Conservation (phyloP, 805 yeast species). For the Cyberlindnera maclurae region DNA sequence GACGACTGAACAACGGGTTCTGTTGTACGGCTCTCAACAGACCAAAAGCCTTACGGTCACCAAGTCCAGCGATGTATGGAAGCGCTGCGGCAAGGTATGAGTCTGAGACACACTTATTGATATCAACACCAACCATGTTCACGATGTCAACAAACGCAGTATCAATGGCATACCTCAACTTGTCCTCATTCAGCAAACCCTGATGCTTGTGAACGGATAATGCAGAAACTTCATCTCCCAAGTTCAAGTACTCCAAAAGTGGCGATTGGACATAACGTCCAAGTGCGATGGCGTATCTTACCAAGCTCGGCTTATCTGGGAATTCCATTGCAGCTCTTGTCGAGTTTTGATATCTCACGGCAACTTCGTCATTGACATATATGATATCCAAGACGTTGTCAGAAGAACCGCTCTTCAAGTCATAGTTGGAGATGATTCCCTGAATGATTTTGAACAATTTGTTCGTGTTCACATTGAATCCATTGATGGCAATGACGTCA, state of each 20-base stretch:
- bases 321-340: constrained; percentile 69
- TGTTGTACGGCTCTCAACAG: constrained; percentile 73
- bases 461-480: constrained; percentile 71
- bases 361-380: constrained; percentile 91
- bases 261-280: constrained; percentile 94
- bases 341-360: constrained; percentile 79
- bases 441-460: constrained; percentile 49
- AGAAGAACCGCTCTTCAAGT: constrained; percentile 40
- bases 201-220: constrained; percentile 70
- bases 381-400: constrained; percentile 48
- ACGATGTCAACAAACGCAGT: constrained; percentile 84
- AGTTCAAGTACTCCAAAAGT: constrained; percentile 76
- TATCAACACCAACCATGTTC: constrained; percentile 88
- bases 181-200: constrained; percentile 56
- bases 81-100: constrained; percentile 62
- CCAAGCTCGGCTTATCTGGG: constrained; percentile 74
- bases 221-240: constrained; percentile 68
- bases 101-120: constrained; percentile 81
- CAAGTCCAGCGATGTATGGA: constrained; percentile 84
- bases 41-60: constrained; percentile 91
- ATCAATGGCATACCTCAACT: constrained; percentile 59
- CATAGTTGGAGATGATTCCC: constrained; percentile 42
- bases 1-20: constrained; percentile 60
- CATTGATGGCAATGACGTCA: constrained; percentile 86
- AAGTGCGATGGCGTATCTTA: constrained; percentile 78